Conservation (phyloP, 768 basidiomycete genomes). For the Boletus tomentosulus region DNA sequence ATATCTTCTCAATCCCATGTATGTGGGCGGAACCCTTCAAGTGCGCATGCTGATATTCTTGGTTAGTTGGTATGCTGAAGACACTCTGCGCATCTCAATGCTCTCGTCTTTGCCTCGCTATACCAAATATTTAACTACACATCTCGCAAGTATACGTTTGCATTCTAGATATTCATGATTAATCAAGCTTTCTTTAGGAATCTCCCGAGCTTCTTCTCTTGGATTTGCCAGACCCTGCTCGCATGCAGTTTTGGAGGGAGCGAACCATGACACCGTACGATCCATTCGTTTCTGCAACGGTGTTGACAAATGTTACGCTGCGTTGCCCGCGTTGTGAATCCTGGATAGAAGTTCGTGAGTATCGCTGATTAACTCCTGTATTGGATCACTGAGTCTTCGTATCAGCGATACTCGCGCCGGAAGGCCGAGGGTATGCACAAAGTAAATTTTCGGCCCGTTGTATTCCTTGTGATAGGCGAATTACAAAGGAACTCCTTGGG, state of each 20-base stretch:
- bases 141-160: slow-evolving; percentile 8
- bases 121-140: slow-evolving; percentile 6
- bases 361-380: neutral
- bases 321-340: slow-evolving; percentile 28
- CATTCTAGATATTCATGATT: neutral
- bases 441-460: slow-evolving; percentile 36
- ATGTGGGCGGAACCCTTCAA: neutral
- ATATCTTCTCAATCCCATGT: slow-evolving; percentile 38
- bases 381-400: neutral
- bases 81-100: slow-evolving; percentile 3
- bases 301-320: slow-evolving; percentile 17
- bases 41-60: neutral
- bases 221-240: neutral
- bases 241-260: neutral
- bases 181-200: neutral
- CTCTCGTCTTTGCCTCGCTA: slow-evolving; percentile 9
- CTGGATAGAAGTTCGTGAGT: slow-evolving; percentile 21
- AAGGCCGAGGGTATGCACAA: slow-evolving; percentile 47
- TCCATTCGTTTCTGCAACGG: slow-evolving; percentile 24
- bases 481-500: slow-evolving; percentile 39
- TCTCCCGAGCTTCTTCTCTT: slow-evolving; percentile 3
- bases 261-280: slow-evolving; percentile 6
- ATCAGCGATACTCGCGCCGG: slow-evolving; percentile 36
- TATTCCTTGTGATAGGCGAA: slow-evolving; percentile 29
- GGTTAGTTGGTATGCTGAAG: slow-evolving; percentile 27